A percentile compares a stretch with the other conserved stretches of the same genome.
These are phyloP conservation scores for Cladophialophora psammophila DNA, from an alignment of 2,329 filamentous ascomycete species.

Conservation along the genomic window DNA sequence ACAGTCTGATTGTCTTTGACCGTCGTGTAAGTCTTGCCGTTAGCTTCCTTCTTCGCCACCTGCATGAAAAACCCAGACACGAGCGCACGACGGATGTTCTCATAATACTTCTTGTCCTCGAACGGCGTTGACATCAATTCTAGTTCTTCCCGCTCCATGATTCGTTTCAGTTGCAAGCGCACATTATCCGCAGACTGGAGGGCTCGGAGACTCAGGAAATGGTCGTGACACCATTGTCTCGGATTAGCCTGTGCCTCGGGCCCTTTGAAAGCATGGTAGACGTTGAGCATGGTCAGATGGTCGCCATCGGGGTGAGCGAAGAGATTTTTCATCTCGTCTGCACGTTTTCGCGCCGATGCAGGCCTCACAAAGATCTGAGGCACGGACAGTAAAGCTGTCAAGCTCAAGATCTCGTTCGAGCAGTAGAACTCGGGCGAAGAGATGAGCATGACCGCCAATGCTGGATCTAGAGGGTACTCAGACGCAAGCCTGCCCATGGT, in stretches of 20 bases:
- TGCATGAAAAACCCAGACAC: constrained; percentile 99
- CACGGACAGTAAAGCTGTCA: constrained; percentile 91
- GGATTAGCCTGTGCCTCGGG: constrained; percentile 72
- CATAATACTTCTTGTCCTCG: constrained; percentile 96
- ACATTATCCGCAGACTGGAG: constrained; percentile 94
- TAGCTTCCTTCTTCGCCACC: constrained; percentile 89
- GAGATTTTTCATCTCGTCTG: constrained; percentile 95
- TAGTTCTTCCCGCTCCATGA: constrained; percentile 92
- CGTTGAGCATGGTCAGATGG: constrained; percentile 94
- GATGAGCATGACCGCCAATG: constrained; percentile 96
- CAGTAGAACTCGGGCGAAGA: constrained; percentile 98
- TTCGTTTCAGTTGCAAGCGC: constrained; percentile 86
- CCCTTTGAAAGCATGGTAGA: constrained; percentile 95
- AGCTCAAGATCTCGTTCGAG: constrained; percentile 96
- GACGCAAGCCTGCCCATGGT: constrained; percentile 84
- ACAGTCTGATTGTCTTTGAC: constrained; percentile 97
- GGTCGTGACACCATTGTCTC: constrained; percentile 95
- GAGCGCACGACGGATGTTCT: constrained; percentile 91
- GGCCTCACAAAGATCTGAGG: constrained; percentile 93
- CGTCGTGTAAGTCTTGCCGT: constrained; percentile 89
- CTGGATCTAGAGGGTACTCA: constrained; percentile 92
- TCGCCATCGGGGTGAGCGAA: constrained; percentile 95
- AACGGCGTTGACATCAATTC: constrained; percentile 89
- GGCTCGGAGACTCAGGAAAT: constrained; percentile 89
- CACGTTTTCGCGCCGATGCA: constrained; percentile 81